phyloP scores from a whole-genome alignment of 768 basidiomycete species.

The Xanthoconium purpureum region DNA sequence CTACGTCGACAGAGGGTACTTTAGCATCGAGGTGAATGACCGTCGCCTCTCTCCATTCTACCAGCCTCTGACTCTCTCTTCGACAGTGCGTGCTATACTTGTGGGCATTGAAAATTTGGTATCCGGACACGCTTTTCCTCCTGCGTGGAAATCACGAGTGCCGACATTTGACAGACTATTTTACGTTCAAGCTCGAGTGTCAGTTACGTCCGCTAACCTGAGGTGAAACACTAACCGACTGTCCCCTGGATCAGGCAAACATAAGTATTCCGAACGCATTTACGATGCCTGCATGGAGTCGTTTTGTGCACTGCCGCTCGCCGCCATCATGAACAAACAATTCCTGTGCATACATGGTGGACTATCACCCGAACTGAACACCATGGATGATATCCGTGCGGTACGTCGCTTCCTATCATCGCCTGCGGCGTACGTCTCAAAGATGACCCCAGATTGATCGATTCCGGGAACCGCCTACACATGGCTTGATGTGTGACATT shows the following conservation, averaged over 20 bases:
- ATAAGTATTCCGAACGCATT: conserved; percentile 95
- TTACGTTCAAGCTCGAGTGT: conserved; percentile 99
- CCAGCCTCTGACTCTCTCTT: conserved; percentile 1
- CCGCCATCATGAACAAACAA: conserved; percentile 99
- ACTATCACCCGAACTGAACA: conserved; percentile 90
- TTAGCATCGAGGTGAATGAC: conserved; percentile 77
- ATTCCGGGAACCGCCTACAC: conserved; percentile 96
- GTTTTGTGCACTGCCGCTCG: conserved; percentile 92
- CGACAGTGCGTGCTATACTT: conserved; percentile 91
- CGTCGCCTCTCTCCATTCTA: too few relatives aligned
- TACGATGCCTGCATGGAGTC: conserved; percentile 99
- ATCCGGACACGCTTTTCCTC: conserved; percentile 93
- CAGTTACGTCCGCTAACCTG: conserved; percentile 31
- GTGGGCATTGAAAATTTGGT: conserved; percentile 99
- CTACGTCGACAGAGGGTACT: conserved; percentile 92
- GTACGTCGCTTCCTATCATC: conserved; percentile 44
- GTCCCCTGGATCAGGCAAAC: conserved; percentile 65
- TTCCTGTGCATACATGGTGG: conserved; percentile 99
- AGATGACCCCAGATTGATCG: conserved; percentile 72
- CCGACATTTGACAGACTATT: conserved; percentile 96
- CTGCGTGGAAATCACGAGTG: conserved; percentile 99
- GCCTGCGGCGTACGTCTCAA: not conserved
- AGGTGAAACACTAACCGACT: conserved; percentile 3
- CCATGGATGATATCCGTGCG: conserved; percentile 88
- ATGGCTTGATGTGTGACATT: conserved; percentile 98